Conservation (phyloP, 192 early-diverging fungal genomes). For the Coemansia sp. region DNA sequence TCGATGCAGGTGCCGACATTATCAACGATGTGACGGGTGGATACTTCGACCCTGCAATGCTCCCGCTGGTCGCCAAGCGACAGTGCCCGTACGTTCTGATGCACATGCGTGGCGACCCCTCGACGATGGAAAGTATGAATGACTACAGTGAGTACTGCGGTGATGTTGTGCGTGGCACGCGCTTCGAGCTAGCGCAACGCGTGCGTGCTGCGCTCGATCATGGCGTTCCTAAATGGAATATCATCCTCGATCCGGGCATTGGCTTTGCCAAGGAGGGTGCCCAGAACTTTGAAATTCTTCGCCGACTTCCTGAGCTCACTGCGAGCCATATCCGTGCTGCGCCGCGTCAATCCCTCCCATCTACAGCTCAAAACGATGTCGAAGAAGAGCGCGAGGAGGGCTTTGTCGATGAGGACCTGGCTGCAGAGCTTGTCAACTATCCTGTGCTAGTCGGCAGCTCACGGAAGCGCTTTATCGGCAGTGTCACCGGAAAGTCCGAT, state of each 20-base stretch:
- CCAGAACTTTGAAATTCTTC: slow-evolving; percentile 86
- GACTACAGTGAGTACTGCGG: slow-evolving; percentile 70
- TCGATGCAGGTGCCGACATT: slow-evolving; percentile 87
- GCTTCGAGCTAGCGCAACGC: slow-evolving; percentile 63
- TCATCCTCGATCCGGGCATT: slow-evolving; percentile 94
- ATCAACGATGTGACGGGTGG: slow-evolving; percentile 98
- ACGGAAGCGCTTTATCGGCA: slow-evolving; percentile 91
- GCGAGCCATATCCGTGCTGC: slow-evolving; percentile 38
- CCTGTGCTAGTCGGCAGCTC: slow-evolving; percentile 91
- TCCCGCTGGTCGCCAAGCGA: slow-evolving; percentile 70
- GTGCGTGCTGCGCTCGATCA: slow-evolving; percentile 69
- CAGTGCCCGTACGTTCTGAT: slow-evolving; percentile 88
- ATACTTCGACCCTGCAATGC: slow-evolving; percentile 73
- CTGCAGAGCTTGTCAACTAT: slow-evolving; percentile 48
- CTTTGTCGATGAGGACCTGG: slow-evolving; percentile 48
- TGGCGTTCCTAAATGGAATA: slow-evolving; percentile 94
- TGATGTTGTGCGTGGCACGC: slow-evolving; percentile 70
- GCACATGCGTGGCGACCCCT: slow-evolving; percentile 96
- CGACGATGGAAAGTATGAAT: slow-evolving; percentile 77
- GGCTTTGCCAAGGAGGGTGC: slow-evolving; percentile 92
- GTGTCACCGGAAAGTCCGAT: slow-evolving; percentile 61
- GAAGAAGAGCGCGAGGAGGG: slow-evolving; percentile 33
- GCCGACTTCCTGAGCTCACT: slow-evolving; percentile 61
- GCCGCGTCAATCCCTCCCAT: background rate
- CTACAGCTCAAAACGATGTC: background rate